phyloP scores from a whole-genome alignment of 108 stramenopile species.

The Chaetoceros muelleri region DNA sequence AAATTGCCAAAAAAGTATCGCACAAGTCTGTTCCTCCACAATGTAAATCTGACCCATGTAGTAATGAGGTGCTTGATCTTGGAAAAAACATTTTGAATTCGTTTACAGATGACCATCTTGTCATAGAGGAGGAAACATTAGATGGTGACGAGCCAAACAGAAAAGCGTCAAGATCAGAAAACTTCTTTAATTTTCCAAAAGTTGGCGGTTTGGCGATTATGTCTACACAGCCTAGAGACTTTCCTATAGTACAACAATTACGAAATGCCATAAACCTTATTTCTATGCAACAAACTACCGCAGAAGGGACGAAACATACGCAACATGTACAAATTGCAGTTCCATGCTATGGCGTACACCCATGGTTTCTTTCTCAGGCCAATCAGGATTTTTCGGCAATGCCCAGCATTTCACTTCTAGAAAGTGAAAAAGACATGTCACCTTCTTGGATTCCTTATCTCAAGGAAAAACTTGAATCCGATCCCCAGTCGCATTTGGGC shows the following conservation, averaged over 20 bases:
- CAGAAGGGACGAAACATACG: neutral
- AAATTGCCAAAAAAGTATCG: neutral
- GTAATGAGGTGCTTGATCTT: neutral
- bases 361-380: slow-evolving; percentile 74
- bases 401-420: slow-evolving; percentile 2
- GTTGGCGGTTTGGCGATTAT: slow-evolving; percentile 68
- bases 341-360: slow-evolving; percentile 77
- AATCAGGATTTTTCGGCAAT: slow-evolving; percentile 18
- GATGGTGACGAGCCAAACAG: too few species aligned
- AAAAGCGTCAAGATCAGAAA: neutral
- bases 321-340: slow-evolving; percentile 16
- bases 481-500: slow-evolving; percentile 59
- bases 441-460: slow-evolving; percentile 41
- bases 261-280: neutral
- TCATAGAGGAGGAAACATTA: neutral
- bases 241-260: slow-evolving; percentile 24
- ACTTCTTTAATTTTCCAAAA: neutral
- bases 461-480: slow-evolving; percentile 17
- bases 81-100: neutral
- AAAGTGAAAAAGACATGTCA: slow-evolving; percentile 3
- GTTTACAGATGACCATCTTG: neutral
- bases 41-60: neutral
- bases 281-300: too few species aligned
- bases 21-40: too few species aligned
- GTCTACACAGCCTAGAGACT: slow-evolving; percentile 82